Base-by-base conservation (phyloP, 352 stramenopile species). In the Pythium coloratum region DNA sequence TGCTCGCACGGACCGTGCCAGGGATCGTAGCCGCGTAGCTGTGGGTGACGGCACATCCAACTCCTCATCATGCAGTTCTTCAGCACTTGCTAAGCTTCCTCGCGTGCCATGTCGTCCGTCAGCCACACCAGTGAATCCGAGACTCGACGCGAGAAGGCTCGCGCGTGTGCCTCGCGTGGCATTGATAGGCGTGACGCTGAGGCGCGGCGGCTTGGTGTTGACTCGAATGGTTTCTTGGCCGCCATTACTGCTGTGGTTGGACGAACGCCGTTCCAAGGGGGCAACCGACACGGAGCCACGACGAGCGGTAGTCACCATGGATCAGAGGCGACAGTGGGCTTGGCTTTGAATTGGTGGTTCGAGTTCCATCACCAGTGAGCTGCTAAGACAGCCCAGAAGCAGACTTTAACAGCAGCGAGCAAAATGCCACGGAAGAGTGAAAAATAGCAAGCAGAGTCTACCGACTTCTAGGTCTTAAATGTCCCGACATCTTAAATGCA, bases 1-100 rank as follows among this genome's bases (percentile, higher is more conserved):
- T 5, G 84, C 84, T 8, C 81, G 76, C 5, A 92, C 76, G 2
- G 78, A 82, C 24, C 77, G 80, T 0, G 80, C 81, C 1, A 92
- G 59, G 10, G 84, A 80, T 28, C 66, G 66, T 14, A 92, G 65
- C 0, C 80, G 64, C 38, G 75, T 55, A 1, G 76, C 79, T 1
- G 80, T 90, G 0, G 67, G 62, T 0, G 84, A 91, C 1, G 79
- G 66, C 28, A 56, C 44, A 16, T 72, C 76, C 0, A 59, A 16
- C 14, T 83, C 66, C 1, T 50, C 55, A 0, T 78, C 63, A 0
- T 36, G 6, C 30, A 75, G 8, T 14, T 60, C 44, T 3, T 51
- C 34, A 2, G 55, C 12, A 30, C 51, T 30, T 13, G 18, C 8
- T 9, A 62, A 20, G 13, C 38, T 44, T 6, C 36, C 33, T n/a